A percentile compares a stretch with the other conserved stretches of the same genome.
These are phyloP conservation scores for Fusarium heterosporum DNA, from an alignment of 2,329 filamentous ascomycete species.

Conservation along the genomic window DNA sequence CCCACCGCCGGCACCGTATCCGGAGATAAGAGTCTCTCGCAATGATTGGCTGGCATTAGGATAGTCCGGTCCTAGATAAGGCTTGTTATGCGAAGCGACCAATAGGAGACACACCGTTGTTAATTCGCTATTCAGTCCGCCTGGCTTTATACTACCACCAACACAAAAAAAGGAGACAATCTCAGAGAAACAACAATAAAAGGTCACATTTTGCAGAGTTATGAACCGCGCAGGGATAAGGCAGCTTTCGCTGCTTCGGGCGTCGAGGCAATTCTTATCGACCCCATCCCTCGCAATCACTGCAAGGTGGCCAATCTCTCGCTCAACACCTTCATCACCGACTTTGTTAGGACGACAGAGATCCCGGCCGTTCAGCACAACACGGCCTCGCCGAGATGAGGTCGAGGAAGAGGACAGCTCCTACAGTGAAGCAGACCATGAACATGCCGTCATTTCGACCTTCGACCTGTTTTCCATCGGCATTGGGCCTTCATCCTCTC, in stretches of 20 bases:
- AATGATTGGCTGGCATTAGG: slow-evolving; percentile 10
- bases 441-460: slow-evolving; percentile 64
- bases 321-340: slow-evolving; percentile 1
- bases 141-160: slow-evolving; percentile 24
- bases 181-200: background rate
- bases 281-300: slow-evolving; percentile 24
- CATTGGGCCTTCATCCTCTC: slow-evolving; percentile 64
- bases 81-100: slow-evolving; percentile 2
- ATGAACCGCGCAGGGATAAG: slow-evolving; percentile 36
- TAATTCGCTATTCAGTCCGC: slow-evolving; percentile 15
- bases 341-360: slow-evolving; percentile 4
- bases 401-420: slow-evolving; percentile 46
- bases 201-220: background rate
- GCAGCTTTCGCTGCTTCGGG: slow-evolving; percentile 37
- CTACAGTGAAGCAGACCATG: slow-evolving; percentile 62
- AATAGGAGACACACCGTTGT: slow-evolving; percentile 28
- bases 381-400: slow-evolving; percentile 7
- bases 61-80: slow-evolving; percentile 32
- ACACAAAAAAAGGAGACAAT: slow-evolving; percentile 3
- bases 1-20: slow-evolving; percentile 24
- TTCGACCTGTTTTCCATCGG: slow-evolving; percentile 65
- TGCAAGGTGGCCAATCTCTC: slow-evolving; percentile 25
- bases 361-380: slow-evolving; percentile 28
- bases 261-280: slow-evolving; percentile 31
- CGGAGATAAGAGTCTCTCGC: background rate